phyloP scores from a whole-genome alignment of 169 alveolate species.

The Cryptosporidium sp. region DNA sequence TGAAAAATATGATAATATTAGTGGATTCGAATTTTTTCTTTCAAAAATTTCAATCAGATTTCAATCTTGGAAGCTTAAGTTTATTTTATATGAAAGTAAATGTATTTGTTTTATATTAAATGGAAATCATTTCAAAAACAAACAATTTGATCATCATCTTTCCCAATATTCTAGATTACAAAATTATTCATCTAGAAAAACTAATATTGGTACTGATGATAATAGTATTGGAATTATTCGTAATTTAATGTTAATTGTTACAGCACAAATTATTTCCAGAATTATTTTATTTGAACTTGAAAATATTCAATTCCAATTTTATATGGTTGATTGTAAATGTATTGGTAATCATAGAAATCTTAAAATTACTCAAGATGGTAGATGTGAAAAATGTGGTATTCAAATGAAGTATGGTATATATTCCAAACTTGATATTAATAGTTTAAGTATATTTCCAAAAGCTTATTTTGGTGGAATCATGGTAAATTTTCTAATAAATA shows the following conservation, averaged over 20 bases:
- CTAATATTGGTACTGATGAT: neutral
- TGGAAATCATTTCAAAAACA: neutral
- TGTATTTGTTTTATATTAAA: slow-evolving; percentile 1
- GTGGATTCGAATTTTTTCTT: neutral
- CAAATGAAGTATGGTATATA: slow-evolving; percentile 19
- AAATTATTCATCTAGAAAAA: neutral
- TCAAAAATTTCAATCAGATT: slow-evolving; percentile 4
- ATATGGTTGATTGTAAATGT: slow-evolving; percentile 38
- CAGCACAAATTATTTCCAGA: slow-evolving; percentile 50
- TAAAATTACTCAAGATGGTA: slow-evolving; percentile 8
- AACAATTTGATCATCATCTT: neutral
- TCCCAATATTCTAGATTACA: neutral
- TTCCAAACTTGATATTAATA: neutral
- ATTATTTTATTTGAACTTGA: neutral
- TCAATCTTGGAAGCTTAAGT: slow-evolving; percentile 37
- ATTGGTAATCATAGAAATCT: neutral
- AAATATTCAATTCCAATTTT: slow-evolving; percentile 11
- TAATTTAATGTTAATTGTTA: slow-evolving; percentile 33
- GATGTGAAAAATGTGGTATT: slow-evolving; percentile 27
- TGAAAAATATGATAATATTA: neutral
- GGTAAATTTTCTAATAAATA: neutral
- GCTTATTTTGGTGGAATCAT: slow-evolving; percentile 60
- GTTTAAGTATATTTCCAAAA: slow-evolving; percentile 13
- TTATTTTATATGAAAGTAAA: neutral
- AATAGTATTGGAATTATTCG: slow-evolving; percentile 44